Conservation (phyloP, 352 stramenopile species). For the Phytophthora macrochlamydospora region DNA sequence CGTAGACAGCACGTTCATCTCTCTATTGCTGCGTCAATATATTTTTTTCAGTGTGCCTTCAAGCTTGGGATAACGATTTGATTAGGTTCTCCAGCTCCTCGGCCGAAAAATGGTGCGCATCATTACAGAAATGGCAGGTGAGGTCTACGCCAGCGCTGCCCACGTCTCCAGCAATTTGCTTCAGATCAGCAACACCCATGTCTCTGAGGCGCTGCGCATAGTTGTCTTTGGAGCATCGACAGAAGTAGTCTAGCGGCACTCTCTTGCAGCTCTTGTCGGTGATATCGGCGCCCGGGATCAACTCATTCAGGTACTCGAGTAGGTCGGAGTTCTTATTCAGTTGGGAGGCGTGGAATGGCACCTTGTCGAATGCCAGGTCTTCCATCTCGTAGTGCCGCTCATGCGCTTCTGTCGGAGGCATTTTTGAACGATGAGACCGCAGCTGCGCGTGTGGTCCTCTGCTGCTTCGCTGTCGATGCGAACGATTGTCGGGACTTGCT, state of each 20-base stretch:
- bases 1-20: constrained; percentile 28
- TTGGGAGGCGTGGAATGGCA: constrained; percentile 47
- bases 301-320: constrained; percentile 73
- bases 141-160: constrained; percentile 65
- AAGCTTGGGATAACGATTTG: constrained; percentile 32
- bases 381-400: constrained; percentile 68
- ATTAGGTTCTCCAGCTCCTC: constrained; percentile 49
- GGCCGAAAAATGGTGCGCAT: constrained; percentile 67
- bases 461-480: constrained; percentile 64
- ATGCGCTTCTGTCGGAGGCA: constrained; percentile 60
- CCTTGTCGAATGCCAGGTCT: constrained; percentile 65
- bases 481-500: constrained; percentile 87
- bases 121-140: constrained; percentile 89
- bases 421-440: constrained; percentile 83
- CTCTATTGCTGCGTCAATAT: constrained; percentile 35
- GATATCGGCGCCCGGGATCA: constrained; percentile 76
- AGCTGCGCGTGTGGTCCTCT: constrained; percentile 58
- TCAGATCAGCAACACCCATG: constrained; percentile 56
- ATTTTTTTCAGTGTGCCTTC: constrained; percentile 17
- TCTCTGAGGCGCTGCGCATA: constrained; percentile 60
- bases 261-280: constrained; percentile 57
- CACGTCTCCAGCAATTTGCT: constrained; percentile 54
- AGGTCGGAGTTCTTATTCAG: constrained; percentile 62
- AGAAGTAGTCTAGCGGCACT: constrained; percentile 83
- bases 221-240: constrained; percentile 78